Conservation (phyloP, 768 basidiomycete species). For the Hortiboletus flavorubellus region DNA sequence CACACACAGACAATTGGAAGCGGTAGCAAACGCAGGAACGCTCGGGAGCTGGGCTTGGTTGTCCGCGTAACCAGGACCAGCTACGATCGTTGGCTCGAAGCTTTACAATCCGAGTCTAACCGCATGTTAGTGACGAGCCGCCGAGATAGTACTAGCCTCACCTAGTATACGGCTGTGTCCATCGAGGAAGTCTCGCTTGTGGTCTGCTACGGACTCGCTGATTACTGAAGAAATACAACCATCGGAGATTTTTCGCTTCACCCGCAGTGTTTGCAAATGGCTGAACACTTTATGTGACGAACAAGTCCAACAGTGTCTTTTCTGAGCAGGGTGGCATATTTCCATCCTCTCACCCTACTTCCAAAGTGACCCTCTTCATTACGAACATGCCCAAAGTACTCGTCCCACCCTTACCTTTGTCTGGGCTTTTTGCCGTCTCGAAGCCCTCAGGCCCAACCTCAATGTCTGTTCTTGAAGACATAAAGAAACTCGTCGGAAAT, state of each 20-base stretch:
- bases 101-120: constrained; percentile 18
- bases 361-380: background rate
- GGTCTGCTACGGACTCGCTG: too few species aligned
- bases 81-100: constrained; percentile 72
- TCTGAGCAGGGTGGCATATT: background rate
- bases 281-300: too few species aligned
- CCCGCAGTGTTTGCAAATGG: too few species aligned
- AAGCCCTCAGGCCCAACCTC: constrained; percentile 94
- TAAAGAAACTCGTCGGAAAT: constrained; percentile 73
- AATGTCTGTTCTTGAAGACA: constrained; percentile 83
- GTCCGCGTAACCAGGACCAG: constrained; percentile 53
- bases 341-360: background rate
- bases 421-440: constrained; percentile 79
- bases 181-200: too few species aligned
- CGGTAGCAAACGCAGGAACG: constrained; percentile 52
- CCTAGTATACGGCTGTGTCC: too few species aligned
- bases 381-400: constrained; percentile 65
- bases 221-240: too few species aligned
- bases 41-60: constrained; percentile 59
- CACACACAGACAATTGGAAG: constrained; percentile 42
- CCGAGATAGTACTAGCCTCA: too few species aligned
- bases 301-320: too few species aligned
- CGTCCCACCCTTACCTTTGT: constrained; percentile 56
- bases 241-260: too few species aligned
- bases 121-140: too few species aligned